phyloP scores from a whole-genome alignment of 2,329 filamentous ascomycete species.

The Cryoendolithus antarcticus region DNA sequence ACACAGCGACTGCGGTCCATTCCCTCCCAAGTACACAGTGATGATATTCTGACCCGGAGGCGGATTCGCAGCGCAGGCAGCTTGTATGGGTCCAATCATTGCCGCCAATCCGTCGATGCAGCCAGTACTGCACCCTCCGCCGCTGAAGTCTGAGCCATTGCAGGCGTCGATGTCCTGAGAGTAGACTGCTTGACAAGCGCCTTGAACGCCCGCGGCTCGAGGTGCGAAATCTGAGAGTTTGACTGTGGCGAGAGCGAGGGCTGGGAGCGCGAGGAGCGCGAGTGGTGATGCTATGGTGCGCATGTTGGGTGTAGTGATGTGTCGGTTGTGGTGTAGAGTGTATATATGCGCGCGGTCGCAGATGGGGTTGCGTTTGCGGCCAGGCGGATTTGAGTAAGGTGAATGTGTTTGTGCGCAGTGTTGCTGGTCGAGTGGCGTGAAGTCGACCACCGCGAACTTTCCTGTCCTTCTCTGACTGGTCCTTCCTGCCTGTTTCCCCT shows the following conservation, averaged over 20 bases:
- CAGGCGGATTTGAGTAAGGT: too few species aligned
- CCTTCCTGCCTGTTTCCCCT: too few species aligned
- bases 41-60: constrained; percentile 27
- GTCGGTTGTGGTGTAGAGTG: background rate
- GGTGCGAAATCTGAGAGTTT: constrained; percentile 34
- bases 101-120: constrained; percentile 30
- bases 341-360: too few species aligned
- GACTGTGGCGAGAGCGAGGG: constrained; percentile 20
- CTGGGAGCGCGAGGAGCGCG: constrained; percentile 16
- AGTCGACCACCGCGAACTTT: too few species aligned
- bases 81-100: constrained; percentile 23
- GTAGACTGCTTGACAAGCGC: constrained; percentile 29
- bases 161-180: constrained; percentile 29
- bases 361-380: too few species aligned
- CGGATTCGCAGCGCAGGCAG: constrained; percentile 23
- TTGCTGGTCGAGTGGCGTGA: too few species aligned
- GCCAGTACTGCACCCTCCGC: constrained; percentile 18
- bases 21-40: constrained; percentile 29
- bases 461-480: too few species aligned
- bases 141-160: constrained; percentile 26
- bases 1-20: constrained; percentile 28
- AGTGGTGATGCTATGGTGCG: constrained; percentile 5
- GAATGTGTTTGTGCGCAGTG: too few species aligned
- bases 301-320: constrained; percentile 2
- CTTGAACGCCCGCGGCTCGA: constrained; percentile 27